Base-by-base conservation (phyloP, 1,284 basidiomycete species). In the Ustilago hordei region DNA sequence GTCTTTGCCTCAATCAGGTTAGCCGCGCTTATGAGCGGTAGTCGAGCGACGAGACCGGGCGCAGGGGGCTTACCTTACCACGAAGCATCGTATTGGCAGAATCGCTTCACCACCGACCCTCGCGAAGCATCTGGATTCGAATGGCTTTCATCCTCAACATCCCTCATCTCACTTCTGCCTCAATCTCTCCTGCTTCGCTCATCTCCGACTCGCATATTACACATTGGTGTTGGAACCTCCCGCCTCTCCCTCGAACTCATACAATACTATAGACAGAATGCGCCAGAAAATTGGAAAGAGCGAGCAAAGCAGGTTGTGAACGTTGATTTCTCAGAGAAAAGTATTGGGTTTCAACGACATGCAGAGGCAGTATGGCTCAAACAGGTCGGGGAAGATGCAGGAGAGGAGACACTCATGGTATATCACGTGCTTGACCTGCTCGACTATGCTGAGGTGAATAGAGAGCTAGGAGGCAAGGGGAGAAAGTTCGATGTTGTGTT, bases 61-160 rank as follows among this genome's bases (percentile, higher is more conserved):
- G 39, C 13, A 43, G 39, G 39, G 13, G 74, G 58, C 6, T 38
- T 76, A 0, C 55, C 74, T 2, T 76, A 76, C 47, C 64, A 76
- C 38, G 11, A 78, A 13, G 58, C 87, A 82, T 15, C 87, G 50
- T 55, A 86, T 72, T 72, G 75, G 70, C 43, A 73, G 52, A 41
- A 55, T 34, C 57, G 80, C 34, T 53, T 76, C 59, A 4, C 86
- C 81, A 35, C 87, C 88, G 55, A 88, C 82, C 35, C 86, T 78
- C 65, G 75, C 38, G 73, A 75, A 39, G 8, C 13, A 1, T 1
- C 4, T 3, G 75, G 75, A 3, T 77, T 77, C 45, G 75, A 77
- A 55, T 77, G 75, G 75, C 70, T 73, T 11, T 64, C 66, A 1
- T 52, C 66, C n/a, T 55, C 55, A 19, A 45, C 55, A 8, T 52